phyloP scores from a whole-genome alignment of 805 yeast genomes.

The Yamadazyma endophytica region DNA sequence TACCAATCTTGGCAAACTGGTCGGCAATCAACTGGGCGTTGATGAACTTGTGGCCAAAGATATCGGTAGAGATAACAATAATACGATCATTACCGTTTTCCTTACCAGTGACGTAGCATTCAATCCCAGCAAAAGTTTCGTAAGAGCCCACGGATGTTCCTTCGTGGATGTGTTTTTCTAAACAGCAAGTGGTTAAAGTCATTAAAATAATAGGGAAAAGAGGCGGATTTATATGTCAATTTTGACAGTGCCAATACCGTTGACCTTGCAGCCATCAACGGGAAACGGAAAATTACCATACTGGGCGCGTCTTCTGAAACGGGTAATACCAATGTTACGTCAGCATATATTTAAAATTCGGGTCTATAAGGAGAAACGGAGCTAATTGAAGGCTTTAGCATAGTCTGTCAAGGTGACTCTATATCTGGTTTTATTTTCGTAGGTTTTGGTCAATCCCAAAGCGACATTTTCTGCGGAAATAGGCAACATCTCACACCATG shows the following conservation, averaged over 20 bases:
- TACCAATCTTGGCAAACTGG: conserved; percentile 11
- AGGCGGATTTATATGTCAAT: too few relatives aligned
- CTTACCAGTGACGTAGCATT: conserved; percentile 23
- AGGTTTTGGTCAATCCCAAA: conserved; percentile 51
- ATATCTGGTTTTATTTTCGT: conserved; percentile 55
- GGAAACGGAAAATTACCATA: too few relatives aligned
- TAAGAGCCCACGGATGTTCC: conserved; percentile 22
- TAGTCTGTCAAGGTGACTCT: conserved; percentile 58
- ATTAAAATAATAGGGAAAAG: too few relatives aligned
- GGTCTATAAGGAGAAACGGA: too few relatives aligned
- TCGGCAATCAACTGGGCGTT: conserved; percentile 28
- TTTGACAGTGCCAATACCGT: too few relatives aligned
- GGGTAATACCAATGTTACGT: too few relatives aligned
- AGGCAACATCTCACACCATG: conserved; percentile 60
- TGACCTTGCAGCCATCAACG: too few relatives aligned
- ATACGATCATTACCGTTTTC: conserved; percentile 15
- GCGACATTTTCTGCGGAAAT: conserved; percentile 49
- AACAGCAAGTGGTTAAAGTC: too few relatives aligned
- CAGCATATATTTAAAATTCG: too few relatives aligned
- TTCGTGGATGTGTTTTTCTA: conserved; percentile 21
- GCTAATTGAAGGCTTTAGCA: too few relatives aligned
- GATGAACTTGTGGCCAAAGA: conserved; percentile 24
- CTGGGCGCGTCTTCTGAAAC: too few relatives aligned
- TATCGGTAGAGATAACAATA: conserved; percentile 25
- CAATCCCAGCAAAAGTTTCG: conserved; percentile 20